These are phyloP conservation scores for Salinomyces thailandicus DNA, from an alignment of 2,329 filamentous ascomycete species.

Conservation along the genomic window DNA sequence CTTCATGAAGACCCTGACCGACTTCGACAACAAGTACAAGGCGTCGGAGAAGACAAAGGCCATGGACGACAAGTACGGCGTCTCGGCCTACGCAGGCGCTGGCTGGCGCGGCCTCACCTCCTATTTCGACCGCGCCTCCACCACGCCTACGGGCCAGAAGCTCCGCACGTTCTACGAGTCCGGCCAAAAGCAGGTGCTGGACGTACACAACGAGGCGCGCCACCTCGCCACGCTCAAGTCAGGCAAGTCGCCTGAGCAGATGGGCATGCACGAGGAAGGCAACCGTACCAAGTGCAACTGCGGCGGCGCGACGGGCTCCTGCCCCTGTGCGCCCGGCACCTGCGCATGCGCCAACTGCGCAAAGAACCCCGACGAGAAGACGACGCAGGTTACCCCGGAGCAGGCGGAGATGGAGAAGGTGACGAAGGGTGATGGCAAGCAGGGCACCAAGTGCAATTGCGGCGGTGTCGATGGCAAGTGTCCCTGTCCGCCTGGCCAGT, in stretches of 20 bases:
- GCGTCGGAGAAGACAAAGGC: constrained; percentile 77
- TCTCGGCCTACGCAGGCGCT: constrained; percentile 60
- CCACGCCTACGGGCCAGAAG: constrained; percentile 79
- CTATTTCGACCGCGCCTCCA: constrained; percentile 90
- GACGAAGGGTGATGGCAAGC: constrained; percentile 37
- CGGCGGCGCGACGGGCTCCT: constrained; percentile 31
- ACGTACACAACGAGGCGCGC: constrained; percentile 85
- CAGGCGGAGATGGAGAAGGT: constrained; percentile 35
- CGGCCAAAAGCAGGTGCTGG: constrained; percentile 77
- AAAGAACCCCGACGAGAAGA: constrained; percentile 34
- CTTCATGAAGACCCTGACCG: constrained; percentile 66
- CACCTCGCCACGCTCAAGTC: constrained; percentile 83
- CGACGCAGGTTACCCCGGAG: constrained; percentile 14
- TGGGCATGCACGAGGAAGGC: constrained; percentile 36
- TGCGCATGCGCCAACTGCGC: constrained; percentile 38
- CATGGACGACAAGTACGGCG: constrained; percentile 73
- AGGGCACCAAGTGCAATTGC: constrained; percentile 43
- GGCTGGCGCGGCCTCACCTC: constrained; percentile 60
- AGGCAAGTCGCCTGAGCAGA: constrained; percentile 28
- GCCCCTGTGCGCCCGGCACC: constrained; percentile 35
- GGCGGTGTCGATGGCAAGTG: constrained; percentile 35
- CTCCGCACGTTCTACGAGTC: constrained; percentile 79
- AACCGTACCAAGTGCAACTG: constrained; percentile 39
- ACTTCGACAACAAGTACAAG: constrained; percentile 77
- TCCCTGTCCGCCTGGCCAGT: constrained; percentile 38